A percentile compares a stretch with the other conserved stretches of the same genome.
phyloP scores from a whole-genome alignment of 2,329 filamentous ascomycete species.

The Neopestalotiopsis rosae region DNA sequence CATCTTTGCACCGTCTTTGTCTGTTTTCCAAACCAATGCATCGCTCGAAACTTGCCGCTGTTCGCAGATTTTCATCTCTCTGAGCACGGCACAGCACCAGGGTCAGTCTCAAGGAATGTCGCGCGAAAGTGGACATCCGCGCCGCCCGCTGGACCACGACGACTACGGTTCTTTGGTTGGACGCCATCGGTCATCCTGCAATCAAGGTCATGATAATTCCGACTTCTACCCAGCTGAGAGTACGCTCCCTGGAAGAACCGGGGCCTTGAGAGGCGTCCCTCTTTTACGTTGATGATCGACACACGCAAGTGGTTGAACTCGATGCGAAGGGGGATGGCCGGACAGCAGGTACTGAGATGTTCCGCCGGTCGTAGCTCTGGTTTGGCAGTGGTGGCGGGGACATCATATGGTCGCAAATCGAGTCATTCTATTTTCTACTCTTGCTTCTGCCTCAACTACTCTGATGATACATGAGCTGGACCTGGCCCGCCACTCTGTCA shows the following conservation, averaged over 20 bases:
- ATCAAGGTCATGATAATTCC: slow-evolving; percentile 18
- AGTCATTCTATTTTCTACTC: neutral
- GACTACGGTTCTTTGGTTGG: neutral
- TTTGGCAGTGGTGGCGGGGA: slow-evolving; percentile 17
- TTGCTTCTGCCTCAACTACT: neutral
- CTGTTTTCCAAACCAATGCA: neutral
- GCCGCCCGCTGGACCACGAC: slow-evolving; percentile 13
- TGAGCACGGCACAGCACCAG: slow-evolving; percentile 8
- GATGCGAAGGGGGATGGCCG: neutral
- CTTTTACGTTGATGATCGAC: neutral
- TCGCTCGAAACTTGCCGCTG: neutral
- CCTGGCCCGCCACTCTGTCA: neutral
- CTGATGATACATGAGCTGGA: neutral
- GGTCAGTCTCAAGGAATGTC: slow-evolving; percentile 21
- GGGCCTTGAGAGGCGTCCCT: slow-evolving; percentile 16
- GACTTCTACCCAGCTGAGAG: slow-evolving; percentile 19
- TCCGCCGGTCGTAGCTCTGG: neutral
- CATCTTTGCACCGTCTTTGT: neutral
- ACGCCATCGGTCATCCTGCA: slow-evolving; percentile 1
- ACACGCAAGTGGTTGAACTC: slow-evolving; percentile 17
- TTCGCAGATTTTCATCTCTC: neutral
- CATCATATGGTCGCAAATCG: slow-evolving; percentile 14
- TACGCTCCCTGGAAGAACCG: slow-evolving; percentile 20
- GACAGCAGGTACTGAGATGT: slow-evolving; percentile 16
- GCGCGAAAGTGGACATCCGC: slow-evolving; percentile 22